Evolutionary conservation across 139 green algal genomes (phyloP).

Genomic region (Tetraselmis chui): DNA sequence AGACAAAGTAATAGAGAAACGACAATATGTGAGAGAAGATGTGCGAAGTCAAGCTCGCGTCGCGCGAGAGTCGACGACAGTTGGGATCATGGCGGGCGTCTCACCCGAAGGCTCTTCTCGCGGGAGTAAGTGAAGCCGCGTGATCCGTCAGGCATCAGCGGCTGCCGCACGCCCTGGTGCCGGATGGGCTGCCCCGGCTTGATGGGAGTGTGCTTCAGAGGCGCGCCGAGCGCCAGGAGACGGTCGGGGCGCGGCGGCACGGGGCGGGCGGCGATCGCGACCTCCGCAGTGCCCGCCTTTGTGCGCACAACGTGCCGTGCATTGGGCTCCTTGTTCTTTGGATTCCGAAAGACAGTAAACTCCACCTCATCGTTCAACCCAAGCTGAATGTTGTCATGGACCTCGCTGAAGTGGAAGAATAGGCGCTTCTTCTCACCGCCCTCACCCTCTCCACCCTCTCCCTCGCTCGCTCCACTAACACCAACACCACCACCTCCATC

Average conservation of each 20-base stretch:
- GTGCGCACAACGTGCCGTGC: conserved; percentile 7
- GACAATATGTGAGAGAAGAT: too few relatives aligned
- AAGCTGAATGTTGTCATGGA: background rate
- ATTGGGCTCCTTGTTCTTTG: conserved; percentile 2
- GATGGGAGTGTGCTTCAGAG: background rate
- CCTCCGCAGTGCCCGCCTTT: background rate
- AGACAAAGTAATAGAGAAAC: too few relatives aligned
- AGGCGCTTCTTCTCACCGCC: conserved; percentile 1
- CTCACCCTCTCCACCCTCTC: background rate
- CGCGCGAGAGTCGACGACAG: too few relatives aligned
- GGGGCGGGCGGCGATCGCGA: background rate
- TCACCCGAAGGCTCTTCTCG: background rate
- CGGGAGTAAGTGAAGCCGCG: background rate
- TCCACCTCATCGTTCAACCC: background rate
- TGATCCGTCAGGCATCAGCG: background rate
- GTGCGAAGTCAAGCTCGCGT: too few relatives aligned
- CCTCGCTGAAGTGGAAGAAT: conserved; percentile 7
- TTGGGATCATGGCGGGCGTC: too few relatives aligned
- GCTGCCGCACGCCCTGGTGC: background rate
- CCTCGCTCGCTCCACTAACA: too few relatives aligned
- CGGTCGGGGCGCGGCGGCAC: background rate
- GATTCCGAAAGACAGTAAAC: background rate
- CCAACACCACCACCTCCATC: too few relatives aligned
- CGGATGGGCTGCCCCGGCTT: background rate
- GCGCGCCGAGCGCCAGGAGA: background rate